Evolutionary conservation across 352 stramenopile genomes (phyloP).

Genomic region (Hyaloperonospora brassicae): DNA sequence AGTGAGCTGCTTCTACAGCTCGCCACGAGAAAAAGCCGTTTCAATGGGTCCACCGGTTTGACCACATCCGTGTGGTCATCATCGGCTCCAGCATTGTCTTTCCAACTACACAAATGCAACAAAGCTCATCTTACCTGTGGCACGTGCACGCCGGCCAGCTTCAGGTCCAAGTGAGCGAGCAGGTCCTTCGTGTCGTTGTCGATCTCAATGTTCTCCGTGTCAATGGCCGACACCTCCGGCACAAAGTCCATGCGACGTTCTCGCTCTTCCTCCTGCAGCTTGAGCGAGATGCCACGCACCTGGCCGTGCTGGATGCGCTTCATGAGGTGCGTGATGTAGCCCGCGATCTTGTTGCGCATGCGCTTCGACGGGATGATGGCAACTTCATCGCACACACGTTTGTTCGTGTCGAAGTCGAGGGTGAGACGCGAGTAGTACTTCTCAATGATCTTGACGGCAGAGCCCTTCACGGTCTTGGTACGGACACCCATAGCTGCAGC

Average conservation of each 20-base stretch:
- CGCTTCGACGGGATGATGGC: slow-evolving; percentile 99
- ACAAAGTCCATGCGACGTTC: slow-evolving; percentile 99
- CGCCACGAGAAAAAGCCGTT: background rate
- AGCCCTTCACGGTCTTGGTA: slow-evolving; percentile 99
- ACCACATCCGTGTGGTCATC: slow-evolving; percentile 27
- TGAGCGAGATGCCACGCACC: slow-evolving; percentile 99
- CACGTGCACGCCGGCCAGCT: slow-evolving; percentile 85
- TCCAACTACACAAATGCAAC: slow-evolving; percentile 3
- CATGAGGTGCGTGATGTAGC: slow-evolving; percentile 99
- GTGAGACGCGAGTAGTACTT: slow-evolving; percentile 99
- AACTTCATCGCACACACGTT: slow-evolving; percentile 95
- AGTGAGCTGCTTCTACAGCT: background rate
- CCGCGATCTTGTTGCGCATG: slow-evolving; percentile 99
- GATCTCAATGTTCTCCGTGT: slow-evolving; percentile 93
- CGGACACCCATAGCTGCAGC: slow-evolving; percentile 93
- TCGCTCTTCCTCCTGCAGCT: slow-evolving; percentile 99
- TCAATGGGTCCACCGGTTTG: slow-evolving; percentile 61
- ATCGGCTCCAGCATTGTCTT: slow-evolving; percentile 79
- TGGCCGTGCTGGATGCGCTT: slow-evolving; percentile 99
- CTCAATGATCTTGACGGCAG: slow-evolving; percentile 99
- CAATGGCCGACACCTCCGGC: slow-evolving; percentile 94
- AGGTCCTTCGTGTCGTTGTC: slow-evolving; percentile 98
- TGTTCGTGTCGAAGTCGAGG: slow-evolving; percentile 99
- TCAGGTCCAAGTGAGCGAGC: slow-evolving; percentile 92
- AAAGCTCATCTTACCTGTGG: slow-evolving; percentile 59